phyloP scores from a whole-genome alignment of 495 filamentous ascomycete genomes.

The Cercophora samala region DNA sequence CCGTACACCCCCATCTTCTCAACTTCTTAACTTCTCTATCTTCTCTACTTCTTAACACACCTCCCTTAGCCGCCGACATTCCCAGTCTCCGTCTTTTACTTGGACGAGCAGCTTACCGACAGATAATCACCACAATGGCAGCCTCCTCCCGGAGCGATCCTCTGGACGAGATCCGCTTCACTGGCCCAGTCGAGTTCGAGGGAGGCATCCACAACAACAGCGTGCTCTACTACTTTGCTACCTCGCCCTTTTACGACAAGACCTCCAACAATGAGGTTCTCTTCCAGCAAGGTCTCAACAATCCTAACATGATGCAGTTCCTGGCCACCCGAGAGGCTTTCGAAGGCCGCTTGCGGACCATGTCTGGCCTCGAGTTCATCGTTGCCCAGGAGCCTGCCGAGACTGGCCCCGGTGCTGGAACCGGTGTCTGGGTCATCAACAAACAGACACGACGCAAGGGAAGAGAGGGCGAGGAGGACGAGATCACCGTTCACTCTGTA shows the following conservation, averaged over 20 bases:
- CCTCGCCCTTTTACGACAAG: constrained; percentile 86
- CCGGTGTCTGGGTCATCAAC: constrained; percentile 85
- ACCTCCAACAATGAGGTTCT: constrained; percentile 84
- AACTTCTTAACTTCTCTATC: neutral
- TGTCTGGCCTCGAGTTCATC: constrained; percentile 80
- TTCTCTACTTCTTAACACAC: neutral
- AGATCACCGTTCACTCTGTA: constrained; percentile 67
- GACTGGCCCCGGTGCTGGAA: constrained; percentile 57
- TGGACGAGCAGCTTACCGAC: neutral
- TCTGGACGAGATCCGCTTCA: constrained; percentile 79
- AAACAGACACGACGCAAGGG: constrained; percentile 76
- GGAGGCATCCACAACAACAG: constrained; percentile 57
- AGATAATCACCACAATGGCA: neutral
- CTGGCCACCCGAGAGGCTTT: constrained; percentile 71
- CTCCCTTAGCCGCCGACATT: neutral
- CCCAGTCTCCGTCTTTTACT: neutral
- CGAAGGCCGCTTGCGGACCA: constrained; percentile 68
- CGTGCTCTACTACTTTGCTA: constrained; percentile 85
- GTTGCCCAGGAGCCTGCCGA: constrained; percentile 74
- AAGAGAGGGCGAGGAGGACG: constrained; percentile 54
- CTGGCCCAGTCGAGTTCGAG: constrained; percentile 55
- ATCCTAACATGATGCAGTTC: constrained; percentile 55
- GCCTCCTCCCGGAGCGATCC: constrained; percentile 44
- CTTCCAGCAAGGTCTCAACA: constrained; percentile 69
- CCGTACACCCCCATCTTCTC: neutral